Evolutionary conservation across 169 alveolate species (phyloP).

Genomic region (Plasmodium gallinaceum): DNA sequence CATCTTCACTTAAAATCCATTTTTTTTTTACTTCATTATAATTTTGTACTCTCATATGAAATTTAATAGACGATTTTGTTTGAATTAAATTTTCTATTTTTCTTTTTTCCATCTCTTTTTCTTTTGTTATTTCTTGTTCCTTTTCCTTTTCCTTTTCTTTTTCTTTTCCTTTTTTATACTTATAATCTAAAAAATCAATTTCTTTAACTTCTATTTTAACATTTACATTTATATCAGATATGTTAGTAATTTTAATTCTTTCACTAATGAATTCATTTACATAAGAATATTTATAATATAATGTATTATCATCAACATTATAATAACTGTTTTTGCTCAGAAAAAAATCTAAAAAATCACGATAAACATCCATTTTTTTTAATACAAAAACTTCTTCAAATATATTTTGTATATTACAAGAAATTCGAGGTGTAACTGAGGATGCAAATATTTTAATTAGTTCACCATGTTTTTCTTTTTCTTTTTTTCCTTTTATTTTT

Average conservation of each 20-base stretch:
- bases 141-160: conserved; percentile 8
- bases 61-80: conserved; percentile 14
- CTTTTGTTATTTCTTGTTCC: conserved; percentile 21
- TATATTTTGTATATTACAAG: conserved; percentile 56
- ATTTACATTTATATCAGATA: conserved; percentile 52
- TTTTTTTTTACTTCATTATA: conserved; percentile 40
- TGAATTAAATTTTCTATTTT: background rate
- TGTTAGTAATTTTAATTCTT: conserved; percentile 62
- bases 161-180: conserved; percentile 8
- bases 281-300: conserved; percentile 46
- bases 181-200: conserved; percentile 15
- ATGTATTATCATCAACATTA: conserved; percentile 56
- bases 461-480: conserved; percentile 4
- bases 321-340: conserved; percentile 62
- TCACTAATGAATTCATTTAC: conserved; percentile 67
- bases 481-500: background rate
- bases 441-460: conserved; percentile 54
- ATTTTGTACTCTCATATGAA: conserved; percentile 27
- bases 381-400: conserved; percentile 61
- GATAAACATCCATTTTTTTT: conserved; percentile 20
- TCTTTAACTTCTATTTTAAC: conserved; percentile 50
- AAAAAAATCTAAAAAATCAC: conserved; percentile 23
- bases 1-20: conserved; percentile 24
- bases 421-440: conserved; percentile 65
- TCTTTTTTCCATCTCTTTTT: conserved; percentile 21